Evolutionary conservation across 257 asterid genomes (phyloP).

Genomic region (Petunia secreta): DNA sequence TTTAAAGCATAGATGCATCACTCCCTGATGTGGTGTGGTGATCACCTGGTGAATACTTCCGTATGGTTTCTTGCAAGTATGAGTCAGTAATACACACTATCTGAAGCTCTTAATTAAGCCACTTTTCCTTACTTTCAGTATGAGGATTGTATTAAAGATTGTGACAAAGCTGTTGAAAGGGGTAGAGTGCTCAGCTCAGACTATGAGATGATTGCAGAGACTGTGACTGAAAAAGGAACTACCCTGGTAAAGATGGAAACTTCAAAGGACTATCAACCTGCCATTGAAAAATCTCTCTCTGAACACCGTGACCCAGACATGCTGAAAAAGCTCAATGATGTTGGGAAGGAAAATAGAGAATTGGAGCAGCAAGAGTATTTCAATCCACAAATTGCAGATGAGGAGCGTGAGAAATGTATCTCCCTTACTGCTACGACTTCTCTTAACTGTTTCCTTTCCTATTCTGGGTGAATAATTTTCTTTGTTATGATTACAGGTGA

Average conservation of each 20-base stretch:
- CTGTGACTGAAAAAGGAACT: slow-evolving; percentile 85
- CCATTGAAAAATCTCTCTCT: slow-evolving; percentile 86
- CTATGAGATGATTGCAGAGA: slow-evolving; percentile 84
- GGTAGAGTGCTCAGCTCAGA: slow-evolving; percentile 87
- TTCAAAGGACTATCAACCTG: slow-evolving; percentile 79
- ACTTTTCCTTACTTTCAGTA: slow-evolving; percentile 42
- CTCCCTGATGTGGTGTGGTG: neutral
- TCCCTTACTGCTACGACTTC: neutral
- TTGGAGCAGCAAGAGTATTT: slow-evolving; percentile 83
- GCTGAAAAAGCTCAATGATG: slow-evolving; percentile 81
- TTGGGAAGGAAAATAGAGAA: slow-evolving; percentile 88
- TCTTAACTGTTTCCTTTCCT: neutral
- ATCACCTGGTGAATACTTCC: neutral
- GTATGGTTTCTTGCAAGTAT: neutral
- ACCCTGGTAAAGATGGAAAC: slow-evolving; percentile 75
- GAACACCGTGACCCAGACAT: slow-evolving; percentile 98
- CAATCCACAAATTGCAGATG: slow-evolving; percentile 84
- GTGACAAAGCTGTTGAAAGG: slow-evolving; percentile 91
- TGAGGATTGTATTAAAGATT: slow-evolving; percentile 83
- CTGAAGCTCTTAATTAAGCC: neutral
- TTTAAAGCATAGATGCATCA: neutral
- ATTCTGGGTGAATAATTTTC: neutral
- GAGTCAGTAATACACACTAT: neutral
- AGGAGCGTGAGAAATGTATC: slow-evolving; percentile 93
- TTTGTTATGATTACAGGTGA: slow-evolving; percentile 50